Evolutionary conservation across 1,139 yeast species (phyloP).

Genomic region (Blastobotrys indianensis): DNA sequence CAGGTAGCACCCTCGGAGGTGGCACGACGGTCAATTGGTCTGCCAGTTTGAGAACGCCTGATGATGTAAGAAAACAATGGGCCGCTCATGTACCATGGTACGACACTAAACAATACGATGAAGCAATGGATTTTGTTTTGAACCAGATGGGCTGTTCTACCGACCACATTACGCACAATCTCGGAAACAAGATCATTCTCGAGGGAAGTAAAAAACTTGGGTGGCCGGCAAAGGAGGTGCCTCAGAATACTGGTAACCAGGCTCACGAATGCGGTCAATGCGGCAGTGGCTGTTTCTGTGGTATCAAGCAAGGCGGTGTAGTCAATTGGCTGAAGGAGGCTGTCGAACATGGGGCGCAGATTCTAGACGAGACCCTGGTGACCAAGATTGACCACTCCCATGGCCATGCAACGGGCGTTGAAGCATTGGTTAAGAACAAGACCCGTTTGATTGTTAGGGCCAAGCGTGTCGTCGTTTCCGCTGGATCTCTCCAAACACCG

Average conservation of each 20-base stretch:
- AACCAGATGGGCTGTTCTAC: slow-evolving; percentile 47
- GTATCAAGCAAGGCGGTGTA: slow-evolving; percentile 51
- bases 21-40: slow-evolving; percentile 60
- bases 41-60: slow-evolving; percentile 51
- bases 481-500: slow-evolving; percentile 53
- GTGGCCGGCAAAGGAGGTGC: slow-evolving; percentile 39
- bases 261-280: slow-evolving; percentile 49
- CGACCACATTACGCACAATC: slow-evolving; percentile 44
- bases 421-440: slow-evolving; percentile 30
- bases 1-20: slow-evolving; percentile 57
- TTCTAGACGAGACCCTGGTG: slow-evolving; percentile 47
- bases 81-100: slow-evolving; percentile 43
- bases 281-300: slow-evolving; percentile 49
- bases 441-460: slow-evolving; percentile 43
- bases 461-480: slow-evolving; percentile 43
- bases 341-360: slow-evolving; percentile 43
- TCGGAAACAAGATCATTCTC: slow-evolving; percentile 43
- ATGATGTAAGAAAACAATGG: slow-evolving; percentile 53
- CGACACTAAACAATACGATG: slow-evolving; percentile 42
- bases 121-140: slow-evolving; percentile 46
- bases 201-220: slow-evolving; percentile 48
- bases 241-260: slow-evolving; percentile 50
- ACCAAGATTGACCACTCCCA: slow-evolving; percentile 37
- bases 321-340: slow-evolving; percentile 52
- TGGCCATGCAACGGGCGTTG: slow-evolving; percentile 45